Base-by-base conservation (phyloP, 176 grass and related monocot genomes). In the Ampelocalamus luodianensis region DNA sequence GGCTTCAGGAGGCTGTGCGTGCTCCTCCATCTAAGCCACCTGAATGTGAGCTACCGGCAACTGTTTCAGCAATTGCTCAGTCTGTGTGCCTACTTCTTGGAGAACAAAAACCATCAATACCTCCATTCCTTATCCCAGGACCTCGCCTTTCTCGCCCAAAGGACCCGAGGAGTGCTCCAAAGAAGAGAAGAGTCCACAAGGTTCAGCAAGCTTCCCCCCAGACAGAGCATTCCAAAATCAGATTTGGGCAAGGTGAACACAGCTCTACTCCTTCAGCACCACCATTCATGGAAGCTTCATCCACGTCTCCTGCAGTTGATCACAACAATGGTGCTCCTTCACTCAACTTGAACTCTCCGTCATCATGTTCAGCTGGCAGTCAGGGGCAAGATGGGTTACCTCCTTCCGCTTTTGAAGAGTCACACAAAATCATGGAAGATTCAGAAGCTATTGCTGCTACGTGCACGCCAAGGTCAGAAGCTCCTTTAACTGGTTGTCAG, bases 1-100 rank as follows among this genome's bases (percentile, higher is more conserved):
- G 96, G 96, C 94, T 99, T 85, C 91, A 92, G 84, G 86, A 99
- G 87, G 93, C 93, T 76, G 93, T 99, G 68, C 91, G 88, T 44
- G 81, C 85, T 68, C 89, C 91, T 60, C 61, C 84, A 36, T 82
- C 63, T 5, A 94, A 88, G 72, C 84, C 83, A 43, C 82, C 67
- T 88, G 88, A 85, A 80, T 78, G 70, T 24, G 87, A 83, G 32
- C 78, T 99, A 81, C 91, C 96, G 2, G 88, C 91, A 36, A 83
- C 84, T 82, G 79, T 95, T 82, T 87, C 88, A 59, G 93, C 96
- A 56, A 93, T 99, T 80, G 91, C 93, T 81, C 84, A 92, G 8
- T 99, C 93, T 72, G 86, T 92, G 59, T 89, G 83, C 79, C 65
- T 96, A 86, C 78, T 99, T 60, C 92, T 96, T 89, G 93, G 96